A percentile compares a stretch with the other conserved stretches of the same genome.
Evolutionary conservation across 768 basidiomycete genomes (phyloP).

Genomic region (Psilocybe cyanescens): DNA sequence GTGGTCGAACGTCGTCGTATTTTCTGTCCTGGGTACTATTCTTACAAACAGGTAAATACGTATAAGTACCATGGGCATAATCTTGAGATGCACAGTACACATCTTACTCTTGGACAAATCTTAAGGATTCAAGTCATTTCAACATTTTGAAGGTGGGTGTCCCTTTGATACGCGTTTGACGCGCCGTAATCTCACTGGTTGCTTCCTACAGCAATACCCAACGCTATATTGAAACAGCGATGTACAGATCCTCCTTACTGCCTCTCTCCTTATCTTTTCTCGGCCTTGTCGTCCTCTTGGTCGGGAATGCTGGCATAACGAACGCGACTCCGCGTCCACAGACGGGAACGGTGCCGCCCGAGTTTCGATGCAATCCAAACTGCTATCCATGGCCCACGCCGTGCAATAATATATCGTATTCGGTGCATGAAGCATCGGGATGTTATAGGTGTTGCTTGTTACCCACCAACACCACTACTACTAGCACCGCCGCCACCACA

Average conservation of each 20-base stretch:
- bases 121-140: no score
- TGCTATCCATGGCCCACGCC: constrained; percentile 19
- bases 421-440: constrained; percentile 12
- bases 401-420: constrained; percentile 19
- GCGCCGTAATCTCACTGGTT: no score
- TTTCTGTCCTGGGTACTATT: background rate
- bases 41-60: no score
- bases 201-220: no score
- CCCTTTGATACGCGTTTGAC: no score
- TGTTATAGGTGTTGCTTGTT: constrained; percentile 24
- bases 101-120: no score
- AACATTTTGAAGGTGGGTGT: no score
- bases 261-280: background rate
- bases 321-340: background rate
- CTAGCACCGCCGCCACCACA: background rate
- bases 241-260: background rate
- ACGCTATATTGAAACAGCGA: no score
- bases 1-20: background rate
- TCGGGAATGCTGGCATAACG: background rate
- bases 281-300: background rate
- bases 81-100: no score
- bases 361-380: constrained; percentile 22
- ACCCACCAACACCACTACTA: background rate
- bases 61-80: background rate
- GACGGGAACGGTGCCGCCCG: constrained; percentile 13